phyloP scores from a whole-genome alignment of 225 moss, liverwort and hornwort genomes.

The Polytrichum commune region DNA sequence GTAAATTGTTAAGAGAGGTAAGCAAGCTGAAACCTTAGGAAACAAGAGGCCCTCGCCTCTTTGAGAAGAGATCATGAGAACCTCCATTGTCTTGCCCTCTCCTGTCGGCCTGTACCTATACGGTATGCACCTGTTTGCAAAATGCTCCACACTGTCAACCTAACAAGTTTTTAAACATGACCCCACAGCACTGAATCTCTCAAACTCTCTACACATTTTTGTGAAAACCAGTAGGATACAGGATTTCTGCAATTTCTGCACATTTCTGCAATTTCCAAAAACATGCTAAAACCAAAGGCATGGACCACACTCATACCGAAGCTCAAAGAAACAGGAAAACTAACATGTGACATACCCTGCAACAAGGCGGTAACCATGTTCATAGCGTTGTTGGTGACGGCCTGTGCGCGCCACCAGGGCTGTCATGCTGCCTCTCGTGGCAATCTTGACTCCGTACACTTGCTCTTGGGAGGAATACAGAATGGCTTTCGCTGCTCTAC shows the following conservation, averaged over 20 bases:
- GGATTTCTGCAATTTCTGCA: too few species aligned
- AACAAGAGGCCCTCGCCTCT: constrained; percentile 40
- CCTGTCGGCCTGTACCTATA: constrained; percentile 30
- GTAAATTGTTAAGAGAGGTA: neutral
- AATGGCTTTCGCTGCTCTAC: constrained; percentile 13
- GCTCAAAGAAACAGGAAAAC: neutral
- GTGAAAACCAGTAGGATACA: too few species aligned
- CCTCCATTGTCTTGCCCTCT: constrained; percentile 34
- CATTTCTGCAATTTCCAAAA: too few species aligned
- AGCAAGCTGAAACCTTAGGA: constrained; percentile 28
- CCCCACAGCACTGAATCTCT: too few species aligned
- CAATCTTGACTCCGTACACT: constrained; percentile 8
- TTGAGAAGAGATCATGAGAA: constrained; percentile 44
- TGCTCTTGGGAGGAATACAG: constrained; percentile 3
- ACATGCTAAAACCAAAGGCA: too few species aligned
- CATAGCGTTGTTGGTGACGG: constrained; percentile 87
- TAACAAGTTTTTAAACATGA: too few species aligned
- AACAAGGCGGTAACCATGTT: constrained; percentile 75
- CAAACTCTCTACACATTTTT: too few species aligned
- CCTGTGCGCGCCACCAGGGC: constrained; percentile 86
- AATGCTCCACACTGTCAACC: constrained; percentile 6
- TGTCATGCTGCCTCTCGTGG: constrained; percentile 48
- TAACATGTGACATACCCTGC: constrained; percentile 47
- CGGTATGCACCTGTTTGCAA: constrained; percentile 32
- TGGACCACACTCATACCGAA: neutral